Base-by-base conservation (phyloP, 768 basidiomycete genomes). In the Mycena capillaripes region DNA sequence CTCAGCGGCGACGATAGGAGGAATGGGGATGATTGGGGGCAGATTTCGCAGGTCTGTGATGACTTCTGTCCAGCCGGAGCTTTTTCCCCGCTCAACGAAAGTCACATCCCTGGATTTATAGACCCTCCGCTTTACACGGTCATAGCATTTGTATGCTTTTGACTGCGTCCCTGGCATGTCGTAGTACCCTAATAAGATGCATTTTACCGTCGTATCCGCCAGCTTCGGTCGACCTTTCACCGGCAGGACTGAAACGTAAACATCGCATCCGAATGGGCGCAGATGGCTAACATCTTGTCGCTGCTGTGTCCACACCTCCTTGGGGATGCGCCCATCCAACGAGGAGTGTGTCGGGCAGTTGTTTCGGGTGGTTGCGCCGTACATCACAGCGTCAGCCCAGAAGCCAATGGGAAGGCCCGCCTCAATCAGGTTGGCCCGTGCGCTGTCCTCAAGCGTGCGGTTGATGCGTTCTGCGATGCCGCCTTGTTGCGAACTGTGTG, bases 401-500 rank as follows among this genome's bases (percentile, higher is more conserved):
- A 57, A 66, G 0, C 55, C 55, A 7, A 32, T 25, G 1, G 65
- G 27, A 8, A 66, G 65, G 1, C 42, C 55, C 1, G 65, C 53
- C 25, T 66, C 65, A 1, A 8, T n/a, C 29, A 66, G n/a, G 7
- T 48, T 57, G 6, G 44, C 14, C 0, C 65, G 42, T 23, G 56
- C 56, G 19, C 44, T 30, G 14, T 82, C 76, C 0, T 79, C 19
- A 0, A 82, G 48, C 0, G 78, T 79, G 17, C 68, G 14, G 56
- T 81, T 83, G 9, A 71, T 64, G 1, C 78, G 38, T 36, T 86
- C 83, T 0, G 82, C 83, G 1, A 83, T 58, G 0, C 84, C 79
- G 44, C 83, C 83, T 36, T 84, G 79, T 9, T 74, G 52, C 0
- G 81, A 81, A 3, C 78, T 76, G 25, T 82, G 78, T 0, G 81